Percentiles rank a stretch among this genome's conserved stretches.
Evolutionary conservation across 2,329 filamentous ascomycete species (phyloP).

Genomic region (Whalleya microplaca): DNA sequence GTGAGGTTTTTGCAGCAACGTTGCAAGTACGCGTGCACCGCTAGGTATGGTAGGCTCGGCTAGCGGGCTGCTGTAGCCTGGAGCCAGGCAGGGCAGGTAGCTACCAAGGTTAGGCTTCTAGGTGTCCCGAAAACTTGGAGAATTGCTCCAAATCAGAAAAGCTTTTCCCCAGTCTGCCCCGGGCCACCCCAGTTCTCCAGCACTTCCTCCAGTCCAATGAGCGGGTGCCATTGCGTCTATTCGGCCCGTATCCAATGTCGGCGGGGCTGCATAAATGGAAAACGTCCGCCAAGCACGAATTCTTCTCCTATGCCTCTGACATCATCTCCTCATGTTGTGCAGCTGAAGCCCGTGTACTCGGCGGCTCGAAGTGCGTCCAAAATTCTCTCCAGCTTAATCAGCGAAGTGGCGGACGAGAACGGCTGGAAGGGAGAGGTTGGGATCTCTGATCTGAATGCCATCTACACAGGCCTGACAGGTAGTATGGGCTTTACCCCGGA

Average conservation of each 20-base stretch:
- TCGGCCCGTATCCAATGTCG: constrained; percentile 15
- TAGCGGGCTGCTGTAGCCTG: background rate
- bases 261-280: constrained; percentile 20
- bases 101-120: too few relatives aligned
- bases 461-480: too few relatives aligned
- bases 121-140: background rate
- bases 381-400: background rate
- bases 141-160: background rate
- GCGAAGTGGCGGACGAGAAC: background rate
- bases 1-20: background rate
- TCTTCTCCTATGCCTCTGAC: constrained; percentile 17
- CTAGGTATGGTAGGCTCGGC: too few relatives aligned
- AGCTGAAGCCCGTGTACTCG: constrained; percentile 6
- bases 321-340: constrained; percentile 25
- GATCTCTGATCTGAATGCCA: background rate
- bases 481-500: constrained; percentile 15
- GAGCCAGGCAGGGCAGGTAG: background rate
- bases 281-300: constrained; percentile 8
- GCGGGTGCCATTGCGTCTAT: constrained; percentile 7
- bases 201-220: constrained; percentile 12
- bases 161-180: constrained; percentile 19
- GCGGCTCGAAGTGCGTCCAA: background rate
- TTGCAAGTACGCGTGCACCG: background rate
- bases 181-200: constrained; percentile 14
- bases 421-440: background rate